These are phyloP conservation scores for Paramecium sonneborni DNA, from an alignment of 73 alveolate genomes.

Conservation along the genomic window DNA sequence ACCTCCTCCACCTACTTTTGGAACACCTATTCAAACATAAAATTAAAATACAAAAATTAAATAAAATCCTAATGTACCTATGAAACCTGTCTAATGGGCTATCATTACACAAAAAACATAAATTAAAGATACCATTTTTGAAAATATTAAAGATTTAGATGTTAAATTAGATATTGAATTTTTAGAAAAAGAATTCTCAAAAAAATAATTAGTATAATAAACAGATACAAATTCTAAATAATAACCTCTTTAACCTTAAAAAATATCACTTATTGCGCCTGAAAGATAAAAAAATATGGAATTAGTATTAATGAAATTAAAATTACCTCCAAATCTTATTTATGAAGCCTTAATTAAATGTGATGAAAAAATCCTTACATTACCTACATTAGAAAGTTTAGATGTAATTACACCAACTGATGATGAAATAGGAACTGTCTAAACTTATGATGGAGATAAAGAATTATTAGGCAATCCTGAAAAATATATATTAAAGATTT, in stretches of 20 bases:
- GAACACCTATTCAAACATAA: constrained; percentile 65
- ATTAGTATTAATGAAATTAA: constrained; percentile 71
- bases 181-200: constrained; percentile 69
- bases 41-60: constrained; percentile 65
- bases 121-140: constrained; percentile 79
- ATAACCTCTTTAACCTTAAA: constrained; percentile 43
- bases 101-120: constrained; percentile 54
- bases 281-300: constrained; percentile 76
- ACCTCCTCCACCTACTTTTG: constrained; percentile 67
- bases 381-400: constrained; percentile 69
- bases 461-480: constrained; percentile 76
- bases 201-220: constrained; percentile 47
- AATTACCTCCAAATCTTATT: constrained; percentile 70
- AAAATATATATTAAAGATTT: constrained; percentile 69
- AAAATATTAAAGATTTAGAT: constrained; percentile 77
- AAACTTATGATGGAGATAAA: constrained; percentile 74
- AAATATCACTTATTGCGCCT: constrained; percentile 59
- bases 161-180: constrained; percentile 72
- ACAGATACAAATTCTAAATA: neutral
- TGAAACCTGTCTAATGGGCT: constrained; percentile 80
- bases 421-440: constrained; percentile 64
- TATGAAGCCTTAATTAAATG: constrained; percentile 76
- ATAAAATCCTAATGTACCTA: constrained; percentile 77
- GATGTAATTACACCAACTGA: constrained; percentile 74
- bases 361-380: constrained; percentile 71